Percentiles rank a stretch among this genome's conserved stretches.
These are phyloP conservation scores for Barnettozyma californica DNA, from an alignment of 805 yeast genomes.

Conservation along the genomic window DNA sequence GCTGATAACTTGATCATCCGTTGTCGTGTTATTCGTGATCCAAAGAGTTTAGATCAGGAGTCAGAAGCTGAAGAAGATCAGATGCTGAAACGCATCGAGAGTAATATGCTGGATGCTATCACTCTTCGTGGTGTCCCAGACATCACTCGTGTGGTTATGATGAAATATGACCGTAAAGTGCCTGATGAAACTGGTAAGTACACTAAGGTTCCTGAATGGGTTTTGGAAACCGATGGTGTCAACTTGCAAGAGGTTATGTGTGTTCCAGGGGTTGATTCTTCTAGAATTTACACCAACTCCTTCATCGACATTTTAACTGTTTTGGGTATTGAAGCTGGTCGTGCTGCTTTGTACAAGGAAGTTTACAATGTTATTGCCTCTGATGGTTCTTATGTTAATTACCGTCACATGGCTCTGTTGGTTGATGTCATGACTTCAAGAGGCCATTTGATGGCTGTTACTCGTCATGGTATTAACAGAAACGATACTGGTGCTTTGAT, in stretches of 20 bases:
- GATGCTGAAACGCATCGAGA: conserved; percentile 89
- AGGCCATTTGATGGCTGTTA: conserved; percentile 97
- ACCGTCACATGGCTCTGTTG: conserved; percentile 94
- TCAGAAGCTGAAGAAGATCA: conserved; percentile 96
- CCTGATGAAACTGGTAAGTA: conserved; percentile 84
- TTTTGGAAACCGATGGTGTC: conserved; percentile 97
- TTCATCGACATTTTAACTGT: conserved; percentile 94
- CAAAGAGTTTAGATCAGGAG: conserved; percentile 87
- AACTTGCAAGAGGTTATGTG: conserved; percentile 92
- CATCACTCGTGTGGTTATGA: conserved; percentile 74
- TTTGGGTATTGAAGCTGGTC: conserved; percentile 96
- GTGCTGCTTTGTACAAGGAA: conserved; percentile 90
- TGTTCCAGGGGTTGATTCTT: conserved; percentile 89
- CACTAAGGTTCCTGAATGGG: conserved; percentile 93
- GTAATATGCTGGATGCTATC: conserved; percentile 92
- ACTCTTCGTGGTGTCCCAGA: conserved; percentile 95
- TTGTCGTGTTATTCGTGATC: conserved; percentile 97
- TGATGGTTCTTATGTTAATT: conserved; percentile 98
- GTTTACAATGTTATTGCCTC: conserved; percentile 96
- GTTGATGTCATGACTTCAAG: conserved; percentile 98
- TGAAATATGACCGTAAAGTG: conserved; percentile 69
- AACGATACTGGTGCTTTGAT: conserved; percentile 98
- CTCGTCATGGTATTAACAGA: conserved; percentile 99
- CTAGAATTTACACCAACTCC: conserved; percentile 90
- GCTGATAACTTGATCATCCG: conserved; percentile 95